phyloP scores from a whole-genome alignment of 179 eudicot species.

The Sideroxylon spinosum region DNA sequence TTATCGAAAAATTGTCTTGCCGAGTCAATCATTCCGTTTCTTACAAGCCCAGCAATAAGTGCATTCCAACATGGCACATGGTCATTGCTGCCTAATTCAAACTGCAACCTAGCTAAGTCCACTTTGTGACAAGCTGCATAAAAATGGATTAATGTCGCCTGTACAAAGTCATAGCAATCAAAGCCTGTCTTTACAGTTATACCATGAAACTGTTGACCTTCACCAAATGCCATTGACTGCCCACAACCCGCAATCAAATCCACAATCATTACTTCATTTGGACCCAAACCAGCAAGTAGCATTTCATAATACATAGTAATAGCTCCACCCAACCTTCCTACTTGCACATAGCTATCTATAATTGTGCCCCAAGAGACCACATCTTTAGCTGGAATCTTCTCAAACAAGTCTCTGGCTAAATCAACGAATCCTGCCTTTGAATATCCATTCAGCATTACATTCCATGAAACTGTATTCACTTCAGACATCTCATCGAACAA shows the following conservation, averaged over 20 bases:
- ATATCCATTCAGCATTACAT: slow-evolving; percentile 94
- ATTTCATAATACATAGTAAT: slow-evolving; percentile 52
- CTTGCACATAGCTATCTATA: slow-evolving; percentile 55
- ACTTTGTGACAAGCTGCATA: slow-evolving; percentile 57
- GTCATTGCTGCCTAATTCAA: slow-evolving; percentile 52
- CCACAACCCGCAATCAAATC: slow-evolving; percentile 68
- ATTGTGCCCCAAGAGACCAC: slow-evolving; percentile 89
- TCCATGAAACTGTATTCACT: slow-evolving; percentile 75
- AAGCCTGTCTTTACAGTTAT: slow-evolving; percentile 50
- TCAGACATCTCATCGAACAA: slow-evolving; percentile 72
- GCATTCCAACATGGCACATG: slow-evolving; percentile 65
- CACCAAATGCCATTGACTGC: slow-evolving; percentile 37
- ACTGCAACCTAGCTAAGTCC: slow-evolving; percentile 58
- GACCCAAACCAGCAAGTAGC: slow-evolving; percentile 45
- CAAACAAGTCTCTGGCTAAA: slow-evolving; percentile 65
- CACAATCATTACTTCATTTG: slow-evolving; percentile 78
- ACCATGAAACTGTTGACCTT: slow-evolving; percentile 73
- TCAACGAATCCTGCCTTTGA: slow-evolving; percentile 54
- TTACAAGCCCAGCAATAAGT: slow-evolving; percentile 36
- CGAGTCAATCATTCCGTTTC: slow-evolving; percentile 33
- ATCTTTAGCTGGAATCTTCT: slow-evolving; percentile 57
- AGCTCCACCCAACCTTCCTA: slow-evolving; percentile 57
- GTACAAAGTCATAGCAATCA: slow-evolving; percentile 56
- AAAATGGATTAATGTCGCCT: slow-evolving; percentile 71
- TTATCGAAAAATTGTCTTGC: slow-evolving; percentile 34